These are phyloP conservation scores for Cryptococcus amylolentus DNA, from an alignment of 1,284 basidiomycete genomes.

Conservation along the genomic window DNA sequence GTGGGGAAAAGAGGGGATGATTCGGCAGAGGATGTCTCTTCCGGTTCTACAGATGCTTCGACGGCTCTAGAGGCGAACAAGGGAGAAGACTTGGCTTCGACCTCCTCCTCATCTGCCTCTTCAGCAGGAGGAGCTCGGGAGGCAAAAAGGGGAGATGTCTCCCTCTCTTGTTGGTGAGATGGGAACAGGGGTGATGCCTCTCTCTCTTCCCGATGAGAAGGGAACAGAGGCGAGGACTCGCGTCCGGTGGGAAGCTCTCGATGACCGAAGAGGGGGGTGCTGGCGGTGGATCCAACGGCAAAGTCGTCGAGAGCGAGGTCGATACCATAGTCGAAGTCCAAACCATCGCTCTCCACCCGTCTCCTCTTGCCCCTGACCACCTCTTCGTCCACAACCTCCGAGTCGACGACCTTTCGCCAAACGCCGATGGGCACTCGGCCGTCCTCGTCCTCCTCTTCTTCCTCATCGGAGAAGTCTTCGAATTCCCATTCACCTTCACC, in stretches of 20 bases:
- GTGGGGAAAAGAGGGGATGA: conserved; percentile 22
- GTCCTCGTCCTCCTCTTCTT: conserved; percentile 17
- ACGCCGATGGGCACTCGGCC: conserved; percentile 10
- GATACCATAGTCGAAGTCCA: conserved; percentile 6
- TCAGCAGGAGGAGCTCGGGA: not conserved
- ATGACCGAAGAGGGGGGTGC: conserved; percentile 14
- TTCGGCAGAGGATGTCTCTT: not conserved
- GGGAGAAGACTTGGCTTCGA: too few relatives aligned
- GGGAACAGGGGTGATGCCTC: conserved; percentile 25
- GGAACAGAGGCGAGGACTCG: conserved; percentile 22
- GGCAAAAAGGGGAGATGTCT: conserved; percentile 15
- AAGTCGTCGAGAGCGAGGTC: conserved; percentile 1
- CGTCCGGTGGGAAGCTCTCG: not conserved
- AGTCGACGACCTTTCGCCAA: conserved; percentile 11
- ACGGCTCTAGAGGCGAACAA: too few relatives aligned
- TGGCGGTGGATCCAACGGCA: conserved; percentile 1
- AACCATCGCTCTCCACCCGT: conserved; percentile 9
- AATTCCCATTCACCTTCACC: conserved; percentile 22
- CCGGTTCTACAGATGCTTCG: not conserved
- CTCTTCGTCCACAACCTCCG: conserved; percentile 18
- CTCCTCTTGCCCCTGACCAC: conserved; percentile 23
- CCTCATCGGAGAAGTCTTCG: conserved; percentile 30
- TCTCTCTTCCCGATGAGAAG: conserved; percentile 2
- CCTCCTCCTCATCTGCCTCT: not conserved
- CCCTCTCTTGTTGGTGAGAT: conserved; percentile 1